Conservation (phyloP, 371 early-diverging fungal genomes). For the Mortierella polycephala region DNA sequence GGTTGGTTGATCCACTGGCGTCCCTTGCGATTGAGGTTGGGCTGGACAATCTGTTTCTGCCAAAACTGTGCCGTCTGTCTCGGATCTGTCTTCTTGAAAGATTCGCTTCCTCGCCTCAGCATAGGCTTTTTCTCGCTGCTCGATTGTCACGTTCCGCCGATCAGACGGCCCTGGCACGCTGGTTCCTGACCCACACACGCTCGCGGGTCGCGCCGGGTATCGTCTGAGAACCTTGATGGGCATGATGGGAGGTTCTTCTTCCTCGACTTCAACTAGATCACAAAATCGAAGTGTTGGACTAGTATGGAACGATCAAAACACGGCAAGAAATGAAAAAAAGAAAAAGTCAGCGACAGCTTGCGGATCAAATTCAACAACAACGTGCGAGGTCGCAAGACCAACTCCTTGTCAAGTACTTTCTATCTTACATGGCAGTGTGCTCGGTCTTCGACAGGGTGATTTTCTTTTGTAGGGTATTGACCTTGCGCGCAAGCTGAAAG, state of each 20-base stretch:
- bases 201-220: constrained; percentile 10
- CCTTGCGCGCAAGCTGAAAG: constrained; percentile 71
- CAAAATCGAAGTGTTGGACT: constrained; percentile 55
- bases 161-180: constrained; percentile 29
- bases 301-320: not conserved
- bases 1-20: no score
- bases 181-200: constrained; percentile 18
- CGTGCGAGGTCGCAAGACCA: not conserved
- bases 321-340: not conserved
- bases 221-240: constrained; percentile 22
- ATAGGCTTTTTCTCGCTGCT: constrained; percentile 78
- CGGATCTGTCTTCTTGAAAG: constrained; percentile 56
- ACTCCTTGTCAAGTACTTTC: no score
- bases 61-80: not conserved
- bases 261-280: constrained; percentile 23
- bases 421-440: constrained; percentile 67
- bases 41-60: no score
- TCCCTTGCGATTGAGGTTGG: no score
- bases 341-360: not conserved
- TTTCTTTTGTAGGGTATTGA: constrained; percentile 65
- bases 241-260: constrained; percentile 16
- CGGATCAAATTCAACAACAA: no score
- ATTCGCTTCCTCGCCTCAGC: constrained; percentile 81
- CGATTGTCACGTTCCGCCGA: constrained; percentile 65
- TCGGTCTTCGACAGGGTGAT: constrained; percentile 70